Percentiles rank a stretch among this genome's conserved stretches.
These are phyloP conservation scores for Claviceps sp. DNA, from an alignment of 2,329 filamentous ascomycete species.

Conservation along the genomic window DNA sequence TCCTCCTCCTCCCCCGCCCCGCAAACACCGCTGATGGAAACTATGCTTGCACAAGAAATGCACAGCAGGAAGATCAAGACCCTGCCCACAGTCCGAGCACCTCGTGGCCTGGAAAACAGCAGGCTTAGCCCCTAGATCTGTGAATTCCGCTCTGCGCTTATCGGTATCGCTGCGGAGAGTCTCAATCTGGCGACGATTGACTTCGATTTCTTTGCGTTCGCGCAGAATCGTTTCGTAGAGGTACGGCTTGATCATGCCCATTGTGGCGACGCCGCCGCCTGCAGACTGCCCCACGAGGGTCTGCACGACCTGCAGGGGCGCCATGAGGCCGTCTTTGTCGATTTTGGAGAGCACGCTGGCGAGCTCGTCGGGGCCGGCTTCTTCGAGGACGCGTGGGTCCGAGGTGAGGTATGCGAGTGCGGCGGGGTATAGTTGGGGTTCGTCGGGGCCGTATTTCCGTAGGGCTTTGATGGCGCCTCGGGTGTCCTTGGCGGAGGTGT, in stretches of 20 bases:
- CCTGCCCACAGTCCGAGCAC: conserved; percentile 67
- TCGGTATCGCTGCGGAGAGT: conserved; percentile 78
- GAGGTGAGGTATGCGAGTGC: conserved; percentile 90
- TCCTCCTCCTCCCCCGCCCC: conserved; percentile 20
- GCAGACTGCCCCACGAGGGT: conserved; percentile 55
- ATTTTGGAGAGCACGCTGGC: conserved; percentile 71
- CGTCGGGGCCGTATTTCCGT: conserved; percentile 79
- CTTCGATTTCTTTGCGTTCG: conserved; percentile 71
- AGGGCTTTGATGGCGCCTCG: conserved; percentile 79
- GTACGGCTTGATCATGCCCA: conserved; percentile 95
- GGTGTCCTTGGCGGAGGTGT: conserved; percentile 85
- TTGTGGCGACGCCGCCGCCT: conserved; percentile 60
- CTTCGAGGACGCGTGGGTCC: conserved; percentile 63
- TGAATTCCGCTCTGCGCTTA: conserved; percentile 64
- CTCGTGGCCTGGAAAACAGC: conserved; percentile 82
- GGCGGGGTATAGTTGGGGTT: conserved; percentile 84
- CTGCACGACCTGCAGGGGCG: conserved; percentile 90
- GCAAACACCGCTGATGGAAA: conserved; percentile 83
- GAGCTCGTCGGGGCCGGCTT: conserved; percentile 73
- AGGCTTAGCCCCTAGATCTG: conserved; percentile 64
- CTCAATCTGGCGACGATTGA: conserved; percentile 67
- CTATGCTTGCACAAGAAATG: conserved; percentile 96
- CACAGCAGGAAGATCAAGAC: conserved; percentile 76
- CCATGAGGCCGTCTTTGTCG: conserved; percentile 83
- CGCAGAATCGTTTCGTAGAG: conserved; percentile 77